Evolutionary conservation across 1,284 basidiomycete species (phyloP).

Genomic region (Boletellus sp.): DNA sequence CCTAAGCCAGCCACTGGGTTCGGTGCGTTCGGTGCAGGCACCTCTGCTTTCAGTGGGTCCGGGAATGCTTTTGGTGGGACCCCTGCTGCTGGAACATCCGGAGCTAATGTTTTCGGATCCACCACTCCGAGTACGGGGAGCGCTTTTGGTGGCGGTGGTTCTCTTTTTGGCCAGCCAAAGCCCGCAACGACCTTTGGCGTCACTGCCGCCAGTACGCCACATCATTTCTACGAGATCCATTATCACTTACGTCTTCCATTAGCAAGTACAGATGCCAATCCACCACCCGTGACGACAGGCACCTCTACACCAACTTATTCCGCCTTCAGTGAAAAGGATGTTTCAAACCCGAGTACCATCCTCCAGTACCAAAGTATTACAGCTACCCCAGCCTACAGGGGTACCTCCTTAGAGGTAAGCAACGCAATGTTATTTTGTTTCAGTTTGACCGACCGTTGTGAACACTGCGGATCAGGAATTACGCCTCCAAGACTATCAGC

Average conservation of each 20-base stretch:
- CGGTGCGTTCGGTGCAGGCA: slow-evolving; percentile 58
- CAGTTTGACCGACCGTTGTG: neutral
- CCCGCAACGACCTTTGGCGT: slow-evolving; percentile 49
- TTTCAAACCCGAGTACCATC: slow-evolving; percentile 35
- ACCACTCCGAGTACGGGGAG: slow-evolving; percentile 32
- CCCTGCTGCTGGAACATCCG: slow-evolving; percentile 27
- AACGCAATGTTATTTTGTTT: slow-evolving; percentile 1
- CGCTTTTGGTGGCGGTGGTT: slow-evolving; percentile 42
- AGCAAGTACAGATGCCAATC: slow-evolving; percentile 34
- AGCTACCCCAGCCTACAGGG: slow-evolving; percentile 67
- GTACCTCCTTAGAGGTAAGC: slow-evolving; percentile 69
- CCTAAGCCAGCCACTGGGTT: slow-evolving; percentile 68
- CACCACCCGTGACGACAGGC: slow-evolving; percentile 58
- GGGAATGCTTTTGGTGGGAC: slow-evolving; percentile 32
- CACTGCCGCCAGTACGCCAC: slow-evolving; percentile 35
- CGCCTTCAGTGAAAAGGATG: slow-evolving; percentile 59
- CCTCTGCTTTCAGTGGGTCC: slow-evolving; percentile 39
- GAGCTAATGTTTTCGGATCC: slow-evolving; percentile 45
- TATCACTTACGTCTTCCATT: slow-evolving; percentile 13
- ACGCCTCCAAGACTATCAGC: slow-evolving; percentile 69
- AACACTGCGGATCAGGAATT: slow-evolving; percentile 52
- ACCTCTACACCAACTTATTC: slow-evolving; percentile 57
- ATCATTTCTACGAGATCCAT: slow-evolving; percentile 1
- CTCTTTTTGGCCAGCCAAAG: slow-evolving; percentile 48
- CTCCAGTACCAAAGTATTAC: slow-evolving; percentile 71